These are phyloP conservation scores for Amanita phalloides DNA, from an alignment of 768 basidiomycete species.

Conservation along the genomic window DNA sequence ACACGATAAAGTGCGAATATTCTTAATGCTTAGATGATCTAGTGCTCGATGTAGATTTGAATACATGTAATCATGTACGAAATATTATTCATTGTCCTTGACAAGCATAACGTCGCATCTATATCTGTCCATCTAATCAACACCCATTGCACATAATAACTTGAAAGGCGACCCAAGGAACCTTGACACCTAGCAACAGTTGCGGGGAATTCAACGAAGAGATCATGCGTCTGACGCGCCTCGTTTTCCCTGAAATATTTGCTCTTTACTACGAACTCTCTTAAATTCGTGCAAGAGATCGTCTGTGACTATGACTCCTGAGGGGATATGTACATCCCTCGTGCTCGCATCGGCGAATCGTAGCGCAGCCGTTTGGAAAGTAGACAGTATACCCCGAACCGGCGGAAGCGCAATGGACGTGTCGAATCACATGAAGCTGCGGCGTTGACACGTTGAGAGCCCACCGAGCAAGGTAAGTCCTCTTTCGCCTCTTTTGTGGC, in stretches of 20 bases:
- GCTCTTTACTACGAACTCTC: conserved; percentile 10
- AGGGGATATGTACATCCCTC: conserved; percentile 30
- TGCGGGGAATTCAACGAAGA: conserved; percentile 45
- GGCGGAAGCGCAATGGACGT: conserved; percentile 29
- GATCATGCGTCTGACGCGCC: conserved; percentile 23
- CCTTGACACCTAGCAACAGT: conserved; percentile 51
- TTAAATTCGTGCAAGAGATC: conserved; percentile 24
- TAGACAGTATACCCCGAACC: conserved; percentile 26
- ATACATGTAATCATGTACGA: neutral
- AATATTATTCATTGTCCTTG: neutral
- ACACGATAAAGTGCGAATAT: neutral
- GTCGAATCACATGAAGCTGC: conserved; percentile 44
- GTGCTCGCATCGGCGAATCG: conserved; percentile 54
- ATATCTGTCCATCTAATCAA: neutral
- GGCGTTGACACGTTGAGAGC: conserved; percentile 24
- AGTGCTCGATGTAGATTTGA: neutral
- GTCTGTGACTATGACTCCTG: conserved; percentile 20
- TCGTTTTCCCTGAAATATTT: neutral
- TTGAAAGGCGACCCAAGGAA: conserved; percentile 26
- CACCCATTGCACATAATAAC: neutral
- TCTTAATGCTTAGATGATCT: neutral
- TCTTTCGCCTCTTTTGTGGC: conserved; percentile 34
- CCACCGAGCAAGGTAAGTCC: conserved; percentile 43
- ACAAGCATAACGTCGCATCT: neutral
- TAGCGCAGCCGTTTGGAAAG: conserved; percentile 41